A percentile compares a stretch with the other conserved stretches of the same genome.
phyloP scores from a whole-genome alignment of 106 monocot species.

The Apostasia ramifera region DNA sequence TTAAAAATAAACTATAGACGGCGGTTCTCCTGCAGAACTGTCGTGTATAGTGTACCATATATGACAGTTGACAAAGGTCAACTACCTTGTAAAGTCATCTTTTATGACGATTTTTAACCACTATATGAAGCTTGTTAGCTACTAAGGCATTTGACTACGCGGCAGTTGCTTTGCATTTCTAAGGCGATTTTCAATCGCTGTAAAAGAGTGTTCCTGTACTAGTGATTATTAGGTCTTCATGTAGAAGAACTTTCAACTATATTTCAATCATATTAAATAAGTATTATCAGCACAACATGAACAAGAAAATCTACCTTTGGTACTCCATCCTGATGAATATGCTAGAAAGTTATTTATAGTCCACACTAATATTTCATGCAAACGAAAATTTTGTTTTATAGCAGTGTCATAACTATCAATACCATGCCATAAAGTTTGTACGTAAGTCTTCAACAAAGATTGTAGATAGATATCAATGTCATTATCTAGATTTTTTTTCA shows the following conservation, averaged over 20 bases:
- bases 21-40: no score
- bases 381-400: background rate
- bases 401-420: slow-evolving; percentile 1
- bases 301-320: background rate
- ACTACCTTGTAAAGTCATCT: no score
- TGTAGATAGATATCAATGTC: background rate
- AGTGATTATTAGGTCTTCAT: background rate
- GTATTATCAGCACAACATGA: background rate
- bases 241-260: background rate
- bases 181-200: no score
- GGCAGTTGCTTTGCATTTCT: no score
- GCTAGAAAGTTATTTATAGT: background rate
- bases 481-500: background rate
- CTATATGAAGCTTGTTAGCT: no score
- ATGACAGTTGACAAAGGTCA: no score
- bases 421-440: background rate
- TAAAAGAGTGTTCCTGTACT: no score
- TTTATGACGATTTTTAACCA: no score
- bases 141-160: no score
- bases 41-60: no score
- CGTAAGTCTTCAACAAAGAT: background rate
- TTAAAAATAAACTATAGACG: no score
- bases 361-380: background rate
- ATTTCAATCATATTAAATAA: no score
- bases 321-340: background rate